Percentiles rank a stretch among this genome's conserved stretches.
Evolutionary conservation across 371 early-diverging fungal species (phyloP).

Genomic region (Mucor lusitanicus): DNA sequence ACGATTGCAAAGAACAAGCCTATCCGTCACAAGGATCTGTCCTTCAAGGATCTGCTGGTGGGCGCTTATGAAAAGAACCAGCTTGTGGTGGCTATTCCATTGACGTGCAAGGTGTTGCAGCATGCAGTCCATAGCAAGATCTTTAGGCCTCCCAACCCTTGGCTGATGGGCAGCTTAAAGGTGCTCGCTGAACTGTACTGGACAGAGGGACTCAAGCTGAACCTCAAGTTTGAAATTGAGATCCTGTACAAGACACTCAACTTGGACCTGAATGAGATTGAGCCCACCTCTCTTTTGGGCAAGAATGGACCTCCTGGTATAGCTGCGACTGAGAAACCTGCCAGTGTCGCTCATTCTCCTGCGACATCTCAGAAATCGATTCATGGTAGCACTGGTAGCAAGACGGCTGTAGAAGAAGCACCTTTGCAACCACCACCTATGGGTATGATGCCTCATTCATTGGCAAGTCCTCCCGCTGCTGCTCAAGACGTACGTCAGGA

Average conservation of each 20-base stretch:
- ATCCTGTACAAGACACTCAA: constrained; percentile 88
- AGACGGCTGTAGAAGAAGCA: not conserved
- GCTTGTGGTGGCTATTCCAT: constrained; percentile 95
- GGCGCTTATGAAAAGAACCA: constrained; percentile 84
- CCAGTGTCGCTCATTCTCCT: not conserved
- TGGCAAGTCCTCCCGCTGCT: not conserved
- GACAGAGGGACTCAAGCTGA: constrained; percentile 88
- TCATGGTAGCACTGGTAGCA: not conserved
- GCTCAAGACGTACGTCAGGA: constrained; percentile 20
- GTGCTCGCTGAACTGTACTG: constrained; percentile 92
- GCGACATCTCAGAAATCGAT: constrained; percentile 3
- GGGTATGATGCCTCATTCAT: not conserved
- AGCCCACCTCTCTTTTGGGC: constrained; percentile 71
- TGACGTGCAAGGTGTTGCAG: constrained; percentile 94
- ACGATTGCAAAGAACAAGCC: constrained; percentile 92
- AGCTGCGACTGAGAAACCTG: not conserved
- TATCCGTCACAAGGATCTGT: constrained; percentile 90
- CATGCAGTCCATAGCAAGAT: constrained; percentile 81
- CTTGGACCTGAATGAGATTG: constrained; percentile 84
- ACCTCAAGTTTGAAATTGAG: constrained; percentile 96
- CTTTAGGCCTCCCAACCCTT: constrained; percentile 96
- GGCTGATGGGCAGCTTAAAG: constrained; percentile 93
- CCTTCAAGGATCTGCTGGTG: constrained; percentile 90
- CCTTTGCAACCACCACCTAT: constrained; percentile 1
- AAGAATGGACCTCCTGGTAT: constrained; percentile 55